These are phyloP conservation scores for Bullera alba DNA, from an alignment of 768 basidiomycete genomes.

Conservation along the genomic window DNA sequence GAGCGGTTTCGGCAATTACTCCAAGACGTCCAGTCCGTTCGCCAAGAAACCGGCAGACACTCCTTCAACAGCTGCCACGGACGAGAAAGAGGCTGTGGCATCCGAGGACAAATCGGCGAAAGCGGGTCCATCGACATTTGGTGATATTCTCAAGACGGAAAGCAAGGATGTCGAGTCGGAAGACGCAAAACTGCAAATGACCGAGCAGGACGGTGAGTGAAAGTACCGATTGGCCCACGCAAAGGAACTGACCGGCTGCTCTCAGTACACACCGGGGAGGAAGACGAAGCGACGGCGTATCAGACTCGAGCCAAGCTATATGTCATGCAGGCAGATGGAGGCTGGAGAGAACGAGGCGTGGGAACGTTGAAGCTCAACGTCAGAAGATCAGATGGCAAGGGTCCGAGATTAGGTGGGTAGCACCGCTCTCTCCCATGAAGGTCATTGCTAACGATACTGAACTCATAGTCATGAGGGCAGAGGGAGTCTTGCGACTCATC, in stretches of 20 bases:
- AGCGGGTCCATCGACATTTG: conserved; percentile 31
- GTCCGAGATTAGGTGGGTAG: conserved; percentile 44
- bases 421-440: neutral
- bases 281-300: conserved; percentile 46
- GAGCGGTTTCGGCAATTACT: conserved; percentile 33
- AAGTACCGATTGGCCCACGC: neutral
- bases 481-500: conserved; percentile 47
- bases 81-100: conserved; percentile 2
- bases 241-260: neutral
- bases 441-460: neutral
- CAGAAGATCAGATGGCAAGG: conserved; percentile 24
- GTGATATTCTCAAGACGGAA: conserved; percentile 29
- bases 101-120: conserved; percentile 7
- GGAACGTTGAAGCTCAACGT: conserved; percentile 46
- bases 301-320: conserved; percentile 46
- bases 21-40: conserved; percentile 30
- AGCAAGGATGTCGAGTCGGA: conserved; percentile 23
- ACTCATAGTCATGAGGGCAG: conserved; percentile 47
- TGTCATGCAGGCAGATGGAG: conserved; percentile 40
- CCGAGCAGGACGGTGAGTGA: conserved; percentile 46
- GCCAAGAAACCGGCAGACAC: conserved; percentile 23
- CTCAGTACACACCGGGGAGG: conserved; percentile 47
- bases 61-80: conserved; percentile 1
- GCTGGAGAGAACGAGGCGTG: conserved; percentile 47
- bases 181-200: conserved; percentile 40